phyloP scores from a whole-genome alignment of 2,329 filamentous ascomycete genomes.

The Ophiosphaerella korrae region DNA sequence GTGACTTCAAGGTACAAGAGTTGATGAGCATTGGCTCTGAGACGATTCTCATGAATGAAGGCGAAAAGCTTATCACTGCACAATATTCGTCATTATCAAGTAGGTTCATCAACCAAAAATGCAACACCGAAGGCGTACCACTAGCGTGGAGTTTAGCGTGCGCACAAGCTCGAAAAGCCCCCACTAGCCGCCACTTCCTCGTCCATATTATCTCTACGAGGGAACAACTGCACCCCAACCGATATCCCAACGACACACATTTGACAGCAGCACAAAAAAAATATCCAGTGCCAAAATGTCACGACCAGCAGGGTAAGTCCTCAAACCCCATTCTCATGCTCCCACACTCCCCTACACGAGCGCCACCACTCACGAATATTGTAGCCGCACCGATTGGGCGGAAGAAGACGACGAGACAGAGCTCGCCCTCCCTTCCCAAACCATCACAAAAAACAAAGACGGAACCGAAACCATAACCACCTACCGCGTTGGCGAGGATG shows the following conservation, averaged over 20 bases:
- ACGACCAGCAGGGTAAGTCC: slow-evolving; percentile 44
- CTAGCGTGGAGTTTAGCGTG: slow-evolving; percentile 26
- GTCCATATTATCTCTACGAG: slow-evolving; percentile 17
- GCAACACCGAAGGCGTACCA: slow-evolving; percentile 6
- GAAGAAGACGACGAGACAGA: slow-evolving; percentile 86
- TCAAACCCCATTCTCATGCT: not conserved
- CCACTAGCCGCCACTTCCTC: slow-evolving; percentile 24
- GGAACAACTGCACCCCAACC: slow-evolving; percentile 1
- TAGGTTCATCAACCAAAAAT: not conserved
- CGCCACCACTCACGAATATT: slow-evolving; percentile 10
- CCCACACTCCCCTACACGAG: not conserved
- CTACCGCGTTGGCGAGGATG: slow-evolving; percentile 87
- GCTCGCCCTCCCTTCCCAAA: slow-evolving; percentile 79
- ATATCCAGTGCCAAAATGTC: slow-evolving; percentile 37
- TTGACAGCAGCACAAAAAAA: slow-evolving; percentile 8
- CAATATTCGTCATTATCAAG: no score
- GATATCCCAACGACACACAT: not conserved
- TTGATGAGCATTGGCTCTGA: no score
- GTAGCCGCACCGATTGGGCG: slow-evolving; percentile 80
- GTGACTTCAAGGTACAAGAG: no score
- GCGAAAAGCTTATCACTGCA: no score
- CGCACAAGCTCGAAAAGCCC: slow-evolving; percentile 21
- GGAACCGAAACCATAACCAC: slow-evolving; percentile 95
- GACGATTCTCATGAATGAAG: no score
- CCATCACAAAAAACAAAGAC: slow-evolving; percentile 96